Base-by-base conservation (phyloP, 805 yeast genomes). In the Zygotorulaspora danielsina region DNA sequence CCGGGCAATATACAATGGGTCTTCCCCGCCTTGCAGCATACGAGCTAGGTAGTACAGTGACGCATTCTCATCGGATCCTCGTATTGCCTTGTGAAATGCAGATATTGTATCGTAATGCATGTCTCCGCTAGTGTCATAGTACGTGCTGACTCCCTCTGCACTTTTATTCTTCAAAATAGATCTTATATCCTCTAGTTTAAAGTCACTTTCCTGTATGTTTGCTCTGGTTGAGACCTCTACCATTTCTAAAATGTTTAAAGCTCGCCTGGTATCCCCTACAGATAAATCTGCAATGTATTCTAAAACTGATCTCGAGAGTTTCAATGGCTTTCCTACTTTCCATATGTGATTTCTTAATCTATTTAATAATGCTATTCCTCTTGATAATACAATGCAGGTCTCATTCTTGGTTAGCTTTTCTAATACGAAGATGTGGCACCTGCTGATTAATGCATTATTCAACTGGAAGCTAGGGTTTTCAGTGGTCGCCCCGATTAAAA, bases 21-120 rank as follows among this genome's bases (percentile, higher is more conserved):
- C 94, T 58, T 94, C 98, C 0, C 98, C 98, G 2, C 95, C 94
- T 48, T 77, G 73, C 1, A 93, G 68, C 98, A 93, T 93, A 34
- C 88, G 71, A 0, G 81, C 90, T 15, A 93, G 64, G 55, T 93
- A 93, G 59, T 80, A 89, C 44, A 93, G 64, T 0, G 97, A 81
- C 0, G 97, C 97, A 65, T 93, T 86, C 0, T 89, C 81, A 53
- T 90, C 81, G 0, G 85, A 75, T 0, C 99, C 99, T 41, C 99
- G 71, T 0, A 93, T 76, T 0, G 95, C 76, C 55, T 93, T 93
- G 65, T 93, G 99, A 49, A 93, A 84, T 1, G 98, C 98, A 10
- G 95, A 84, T 5, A 93, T 93, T 1, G 95, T 78, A 59, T 93
- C 99, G 61, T 93, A 93, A 60, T 93, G 98, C 4, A 79, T 77